Percentiles rank a stretch among this genome's conserved stretches.
phyloP scores from a whole-genome alignment of 148 eudicot genomes.

The Rhododendron simsii region DNA sequence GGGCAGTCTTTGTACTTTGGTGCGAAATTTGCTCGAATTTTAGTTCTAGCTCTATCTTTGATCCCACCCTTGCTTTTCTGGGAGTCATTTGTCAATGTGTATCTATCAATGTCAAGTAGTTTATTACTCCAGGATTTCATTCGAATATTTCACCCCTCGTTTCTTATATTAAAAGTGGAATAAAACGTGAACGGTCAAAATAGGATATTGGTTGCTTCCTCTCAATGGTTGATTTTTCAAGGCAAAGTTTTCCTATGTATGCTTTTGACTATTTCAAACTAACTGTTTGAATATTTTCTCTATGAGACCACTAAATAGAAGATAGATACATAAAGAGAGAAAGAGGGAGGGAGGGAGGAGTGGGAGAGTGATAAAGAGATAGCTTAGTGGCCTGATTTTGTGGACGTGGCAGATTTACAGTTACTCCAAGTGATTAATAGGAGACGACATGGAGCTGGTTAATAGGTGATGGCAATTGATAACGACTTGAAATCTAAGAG shows the following conservation, averaged over 20 bases:
- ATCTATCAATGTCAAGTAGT: not conserved
- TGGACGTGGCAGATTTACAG: not conserved
- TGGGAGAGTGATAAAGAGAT: not conserved
- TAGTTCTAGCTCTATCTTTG: not conserved
- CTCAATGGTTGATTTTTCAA: not conserved
- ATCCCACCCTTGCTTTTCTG: not conserved
- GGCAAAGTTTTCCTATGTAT: not conserved
- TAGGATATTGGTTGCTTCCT: not conserved
- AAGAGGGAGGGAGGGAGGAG: too few species aligned
- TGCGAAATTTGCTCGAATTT: not conserved
- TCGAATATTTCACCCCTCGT: not conserved
- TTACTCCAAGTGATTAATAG: not conserved
- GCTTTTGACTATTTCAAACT: not conserved
- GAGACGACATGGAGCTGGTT: not conserved
- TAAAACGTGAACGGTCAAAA: not conserved
- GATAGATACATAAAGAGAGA: not conserved
- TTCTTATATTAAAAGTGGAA: not conserved
- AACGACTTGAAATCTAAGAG: not conserved
- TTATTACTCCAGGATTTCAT: too few species aligned
- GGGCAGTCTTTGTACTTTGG: not conserved
- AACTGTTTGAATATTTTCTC: not conserved
- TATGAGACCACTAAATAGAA: not conserved
- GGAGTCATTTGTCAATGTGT: not conserved
- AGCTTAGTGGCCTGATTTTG: not conserved
- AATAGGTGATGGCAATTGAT: not conserved